Percentiles rank a stretch among this genome's conserved stretches.
These are phyloP conservation scores for Lentinula lateritia DNA, from an alignment of 768 basidiomycete genomes.

Conservation along the genomic window DNA sequence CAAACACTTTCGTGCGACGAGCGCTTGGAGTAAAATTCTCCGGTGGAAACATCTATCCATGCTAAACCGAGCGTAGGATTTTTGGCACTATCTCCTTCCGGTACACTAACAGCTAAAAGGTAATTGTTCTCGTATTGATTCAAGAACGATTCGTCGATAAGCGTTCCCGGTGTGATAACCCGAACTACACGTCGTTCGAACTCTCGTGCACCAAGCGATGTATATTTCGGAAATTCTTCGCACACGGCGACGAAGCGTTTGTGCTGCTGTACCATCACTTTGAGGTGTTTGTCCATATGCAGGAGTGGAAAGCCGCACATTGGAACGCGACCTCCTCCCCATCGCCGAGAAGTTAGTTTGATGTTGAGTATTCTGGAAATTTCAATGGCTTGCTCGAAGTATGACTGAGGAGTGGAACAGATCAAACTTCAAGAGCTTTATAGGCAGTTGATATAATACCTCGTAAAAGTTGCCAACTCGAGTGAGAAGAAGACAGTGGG, in stretches of 20 bases:
- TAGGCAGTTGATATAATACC: constrained; percentile 35
- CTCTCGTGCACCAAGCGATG: constrained; percentile 42
- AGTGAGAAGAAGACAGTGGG: constrained; percentile 86
- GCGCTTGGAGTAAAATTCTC: constrained; percentile 81
- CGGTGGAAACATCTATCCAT: constrained; percentile 94
- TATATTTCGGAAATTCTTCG: constrained; percentile 73
- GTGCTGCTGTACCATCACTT: constrained; percentile 76
- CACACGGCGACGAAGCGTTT: constrained; percentile 88
- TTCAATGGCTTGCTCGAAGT: constrained; percentile 85
- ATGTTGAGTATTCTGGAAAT: constrained; percentile 76
- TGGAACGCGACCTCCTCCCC: constrained; percentile 61
- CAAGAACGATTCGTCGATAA: constrained; percentile 88
- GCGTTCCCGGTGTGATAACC: constrained; percentile 88
- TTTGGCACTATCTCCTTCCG: background rate
- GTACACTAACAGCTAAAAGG: constrained; percentile 58
- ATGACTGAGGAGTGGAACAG: constrained; percentile 52
- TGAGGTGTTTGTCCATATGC: constrained; percentile 84
- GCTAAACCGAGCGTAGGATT: constrained; percentile 56
- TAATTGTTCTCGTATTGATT: constrained; percentile 88
- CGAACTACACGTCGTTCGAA: constrained; percentile 82
- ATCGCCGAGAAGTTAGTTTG: constrained; percentile 73
- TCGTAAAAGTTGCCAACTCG: constrained; percentile 96
- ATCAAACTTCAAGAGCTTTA: background rate
- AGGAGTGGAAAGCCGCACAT: constrained; percentile 92
- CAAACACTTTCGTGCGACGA: constrained; percentile 50